Base-by-base conservation (phyloP, 345 rosid genomes). In the Lumnitzera racemosa region DNA sequence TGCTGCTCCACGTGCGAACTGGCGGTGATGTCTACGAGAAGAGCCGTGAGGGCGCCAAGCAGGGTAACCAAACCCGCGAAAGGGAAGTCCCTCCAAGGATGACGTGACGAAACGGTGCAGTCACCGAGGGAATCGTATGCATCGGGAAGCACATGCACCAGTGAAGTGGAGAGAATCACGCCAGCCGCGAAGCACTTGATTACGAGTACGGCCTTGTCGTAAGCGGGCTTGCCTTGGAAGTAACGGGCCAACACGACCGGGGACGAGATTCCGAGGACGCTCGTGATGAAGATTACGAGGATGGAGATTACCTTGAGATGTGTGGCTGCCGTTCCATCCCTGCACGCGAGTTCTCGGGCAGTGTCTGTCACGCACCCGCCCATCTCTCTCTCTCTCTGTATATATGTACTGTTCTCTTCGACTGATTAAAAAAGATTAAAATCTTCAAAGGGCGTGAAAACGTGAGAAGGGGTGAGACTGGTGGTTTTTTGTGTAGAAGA, bases 101-200 rank as follows among this genome's bases (percentile, higher is more conserved):
- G 96, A 5, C 49, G 73, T 3, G 98, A 74, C 0, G 98, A 81
- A 13, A 89, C 88, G 23, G 73, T 80, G 70, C 96, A 92, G 52
- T 92, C 91, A 24, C 84, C 66, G 51, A 89, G 84, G 9, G 98
- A 78, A 41, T 31, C 80, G 66, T 67, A 92, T 17, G 96, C 98
- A 15, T 89, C 96, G 4, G 98, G 96, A 51, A 87, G 90, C 13
- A 89, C 96, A 67, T 92, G 98, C 65, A 92, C 96, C 0, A 92
- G 72, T 11, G 98, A 89, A 13, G 98, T 92, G 16, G 98, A 89
- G 63, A 92, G 89, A 50, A 92, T 89, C 2, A 92, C 98, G 0
- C 98, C 98, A 56, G 98, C 96, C 27, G 96, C 98, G 77, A 92
- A 92, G 76, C 96, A 87, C 73, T 92, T 92, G 54, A 92, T 82